Base-by-base conservation (phyloP, 768 basidiomycete species). In the Agaricus blazei region DNA sequence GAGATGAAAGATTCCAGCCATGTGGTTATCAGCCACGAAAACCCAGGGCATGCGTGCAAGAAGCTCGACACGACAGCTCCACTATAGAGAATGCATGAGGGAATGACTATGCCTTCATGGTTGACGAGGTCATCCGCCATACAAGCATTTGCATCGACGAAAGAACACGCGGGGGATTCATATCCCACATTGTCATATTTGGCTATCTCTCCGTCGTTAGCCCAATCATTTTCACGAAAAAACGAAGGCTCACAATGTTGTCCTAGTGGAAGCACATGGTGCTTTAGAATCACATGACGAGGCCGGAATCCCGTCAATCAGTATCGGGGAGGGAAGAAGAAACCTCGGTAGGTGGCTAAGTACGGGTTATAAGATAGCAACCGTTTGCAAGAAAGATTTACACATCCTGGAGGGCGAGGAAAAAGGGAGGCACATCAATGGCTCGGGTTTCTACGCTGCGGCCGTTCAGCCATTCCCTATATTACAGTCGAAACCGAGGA, bases 401-500 rank as follows among this genome's bases (percentile, higher is more conserved):
- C 70, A 72, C 68, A 67, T 67, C 69, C 63, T 58, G 61, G 50
- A 62, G 65, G 55, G 68, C 69, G 66, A 65, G 70, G 56, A 56
- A 63, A 56, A 59, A 58, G 57, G 58, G 11, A 62, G 63, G 66
- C 61, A 62, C 58, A 59, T 52, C 52, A 48, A 47, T 49, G 50
- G 41, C 42, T 31, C 28, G 46, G 48, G 48, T 38, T 61, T 65
- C 77, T 65, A 80, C 63, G 69, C 73, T 56, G 77, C 77, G 43
- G 76, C 73, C 61, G 70, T 78, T 52, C 79, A 80, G 61, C 88
- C 87, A 61, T 82, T 85, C 72, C 85, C 87, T 63, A 76, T 82
- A 62, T 83, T 19, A 19, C 82, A 51, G 71, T 76, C 62, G 72
- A 66, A 45, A 75, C 70, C 38, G 70, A 73, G 63, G 77, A 65